These are phyloP conservation scores for Backusella morwellensis DNA, from an alignment of 192 early-diverging fungal genomes.

Conservation along the genomic window DNA sequence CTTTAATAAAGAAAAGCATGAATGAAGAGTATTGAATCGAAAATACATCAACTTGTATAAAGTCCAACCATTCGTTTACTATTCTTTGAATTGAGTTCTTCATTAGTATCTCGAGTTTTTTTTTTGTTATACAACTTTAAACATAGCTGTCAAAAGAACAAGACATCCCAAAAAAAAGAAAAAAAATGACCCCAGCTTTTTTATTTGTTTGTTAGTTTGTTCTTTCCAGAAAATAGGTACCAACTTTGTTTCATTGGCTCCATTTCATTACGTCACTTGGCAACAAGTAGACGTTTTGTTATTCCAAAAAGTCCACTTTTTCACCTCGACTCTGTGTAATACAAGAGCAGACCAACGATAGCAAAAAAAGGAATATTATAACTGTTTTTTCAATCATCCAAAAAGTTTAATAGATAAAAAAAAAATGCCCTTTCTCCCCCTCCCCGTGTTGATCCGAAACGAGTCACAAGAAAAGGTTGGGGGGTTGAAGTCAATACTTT, in stretches of 20 bases:
- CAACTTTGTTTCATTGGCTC: not conserved
- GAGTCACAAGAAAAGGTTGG: not conserved
- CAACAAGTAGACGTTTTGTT: not conserved
- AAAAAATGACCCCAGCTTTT: not conserved
- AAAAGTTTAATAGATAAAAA: constrained; percentile 2
- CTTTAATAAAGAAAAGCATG: not conserved
- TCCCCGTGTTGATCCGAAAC: constrained; percentile 7
- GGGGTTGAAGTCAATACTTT: not conserved
- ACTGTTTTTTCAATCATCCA: not conserved
- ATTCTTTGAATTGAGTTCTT: not conserved
- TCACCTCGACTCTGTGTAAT: not conserved
- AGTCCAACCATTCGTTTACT: too few species aligned
- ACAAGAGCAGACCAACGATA: not conserved
- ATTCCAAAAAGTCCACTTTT: not conserved
- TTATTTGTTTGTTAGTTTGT: not conserved
- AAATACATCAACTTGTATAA: not conserved
- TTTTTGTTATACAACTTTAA: not conserved
- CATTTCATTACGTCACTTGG: not conserved
- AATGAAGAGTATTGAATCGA: not conserved
- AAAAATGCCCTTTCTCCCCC: not conserved
- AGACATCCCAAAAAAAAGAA: not conserved
- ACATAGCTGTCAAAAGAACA: not conserved
- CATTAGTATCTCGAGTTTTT: too few species aligned
- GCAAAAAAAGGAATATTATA: constrained; percentile 7
- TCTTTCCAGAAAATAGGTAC: not conserved